These are phyloP conservation scores for Gigaspora rosea DNA, from an alignment of 192 early-diverging fungal species.

Conservation along the genomic window DNA sequence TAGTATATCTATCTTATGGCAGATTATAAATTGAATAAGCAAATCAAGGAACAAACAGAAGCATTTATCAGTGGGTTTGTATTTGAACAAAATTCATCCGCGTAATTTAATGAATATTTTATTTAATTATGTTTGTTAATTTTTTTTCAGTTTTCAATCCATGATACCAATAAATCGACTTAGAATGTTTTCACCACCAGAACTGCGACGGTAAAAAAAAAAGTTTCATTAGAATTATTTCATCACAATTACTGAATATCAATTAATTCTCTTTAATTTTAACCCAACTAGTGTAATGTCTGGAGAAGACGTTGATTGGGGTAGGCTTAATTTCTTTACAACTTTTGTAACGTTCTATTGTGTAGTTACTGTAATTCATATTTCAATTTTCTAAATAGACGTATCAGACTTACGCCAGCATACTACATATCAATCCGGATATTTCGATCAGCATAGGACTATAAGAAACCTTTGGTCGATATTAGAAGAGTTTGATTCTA, in stretches of 20 bases:
- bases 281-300: conserved; percentile 49
- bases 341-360: neutral
- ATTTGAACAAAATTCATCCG: conserved; percentile 43
- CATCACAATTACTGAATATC: neutral
- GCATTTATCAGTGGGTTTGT: conserved; percentile 72
- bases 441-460: conserved; percentile 69
- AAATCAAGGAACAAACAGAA: conserved; percentile 63
- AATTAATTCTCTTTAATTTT: neutral
- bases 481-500: conserved; percentile 57
- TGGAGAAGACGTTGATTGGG: conserved; percentile 63
- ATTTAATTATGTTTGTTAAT: conserved; percentile 21
- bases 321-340: conserved; percentile 35
- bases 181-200: conserved; percentile 82
- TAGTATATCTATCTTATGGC: conserved; percentile 76
- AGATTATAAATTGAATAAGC: conserved; percentile 74
- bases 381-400: conserved; percentile 44
- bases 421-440: conserved; percentile 69
- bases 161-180: conserved; percentile 83
- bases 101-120: conserved; percentile 50
- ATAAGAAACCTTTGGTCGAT: conserved; percentile 71
- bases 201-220: conserved; percentile 63
- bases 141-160: conserved; percentile 42
- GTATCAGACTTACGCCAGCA: conserved; percentile 61
- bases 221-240: neutral
- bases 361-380: conserved; percentile 39